Evolutionary conservation across 1,139 yeast species (phyloP).

Genomic region (Candida anutae): DNA sequence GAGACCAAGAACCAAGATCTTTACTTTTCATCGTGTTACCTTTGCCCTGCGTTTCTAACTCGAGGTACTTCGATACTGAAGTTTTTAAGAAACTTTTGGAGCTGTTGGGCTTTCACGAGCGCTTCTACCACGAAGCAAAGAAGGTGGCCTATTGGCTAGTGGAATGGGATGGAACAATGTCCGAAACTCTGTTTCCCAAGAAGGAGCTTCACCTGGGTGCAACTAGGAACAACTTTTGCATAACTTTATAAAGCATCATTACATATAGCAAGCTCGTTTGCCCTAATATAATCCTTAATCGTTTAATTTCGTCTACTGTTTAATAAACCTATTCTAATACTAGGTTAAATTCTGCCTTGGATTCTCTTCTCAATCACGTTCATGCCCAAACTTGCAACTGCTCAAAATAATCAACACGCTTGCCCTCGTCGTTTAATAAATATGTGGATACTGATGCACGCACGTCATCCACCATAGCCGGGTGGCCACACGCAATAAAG

Average conservation of each 20-base stretch:
- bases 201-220: conserved; percentile 45
- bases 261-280: too few species aligned
- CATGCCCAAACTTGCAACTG: conserved; percentile 14
- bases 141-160: conserved; percentile 78
- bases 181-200: conserved; percentile 23
- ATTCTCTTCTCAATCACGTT: too few species aligned
- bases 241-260: too few species aligned
- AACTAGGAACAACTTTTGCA: conserved; percentile 58
- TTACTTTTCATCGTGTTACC: conserved; percentile 74
- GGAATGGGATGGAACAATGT: conserved; percentile 33
- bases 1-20: conserved; percentile 16
- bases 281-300: not conserved
- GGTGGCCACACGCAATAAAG: conserved; percentile 31
- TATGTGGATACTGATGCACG: conserved; percentile 7
- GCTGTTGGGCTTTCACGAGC: conserved; percentile 48
- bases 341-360: too few species aligned
- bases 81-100: conserved; percentile 41
- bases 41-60: conserved; percentile 74
- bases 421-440: conserved; percentile 7
- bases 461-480: conserved; percentile 20
- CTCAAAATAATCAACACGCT: conserved; percentile 11
- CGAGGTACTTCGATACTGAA: conserved; percentile 60
- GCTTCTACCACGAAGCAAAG: conserved; percentile 49
- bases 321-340: too few species aligned
- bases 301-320: not conserved